Base-by-base conservation (phyloP, 2,329 filamentous ascomycete species). In the Phaeosphaeria sp. region DNA sequence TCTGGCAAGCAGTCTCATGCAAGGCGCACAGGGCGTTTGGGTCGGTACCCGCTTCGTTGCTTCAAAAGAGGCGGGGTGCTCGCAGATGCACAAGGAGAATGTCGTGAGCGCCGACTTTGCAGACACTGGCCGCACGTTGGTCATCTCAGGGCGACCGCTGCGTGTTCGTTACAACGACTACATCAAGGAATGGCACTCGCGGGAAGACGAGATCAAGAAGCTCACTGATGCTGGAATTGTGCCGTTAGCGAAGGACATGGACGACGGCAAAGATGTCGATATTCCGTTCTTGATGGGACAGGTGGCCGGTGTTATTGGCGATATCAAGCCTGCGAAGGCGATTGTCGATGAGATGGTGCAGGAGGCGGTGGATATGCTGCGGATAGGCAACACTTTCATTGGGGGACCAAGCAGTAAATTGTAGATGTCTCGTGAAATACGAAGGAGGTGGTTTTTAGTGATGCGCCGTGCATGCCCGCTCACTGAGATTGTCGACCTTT, bases 21-120 rank as follows among this genome's bases (percentile, higher is more conserved):
- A 95, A 72, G 94, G 94, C 17, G 94, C 93, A 1, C 83, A 85
- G 3, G 94, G 91, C 11, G 94, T 96, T 1, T 98, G 94, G 94
- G 93, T 98, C 1, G 94, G 94, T 25, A 97, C 94, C 59, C 84
- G 94, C 20, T 97, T 97, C 77, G 92, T 97, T 17, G 93, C 94
- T 1, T 87, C 87, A 8, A 83, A 82, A 33, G 94, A 97, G 80
- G 93, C 93, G 0, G 89, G 89, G 17, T 93, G 92, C 71, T 91
- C 89, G 74, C 84, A 89, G 67, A 81, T 88, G 80, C 93, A 97
- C 78, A 97, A 97, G 81, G 82, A 90, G 66, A 90, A 89, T 27
- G 93, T 97, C 0, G 90, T 97, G 1, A 81, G 79, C n/a, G 94
- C 92, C 55, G 84, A 82, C 11, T 93, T 92, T 69, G 87, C 90